Conservation (phyloP, 2,329 filamentous ascomycete genomes). For the Emydomyces testavorans region DNA sequence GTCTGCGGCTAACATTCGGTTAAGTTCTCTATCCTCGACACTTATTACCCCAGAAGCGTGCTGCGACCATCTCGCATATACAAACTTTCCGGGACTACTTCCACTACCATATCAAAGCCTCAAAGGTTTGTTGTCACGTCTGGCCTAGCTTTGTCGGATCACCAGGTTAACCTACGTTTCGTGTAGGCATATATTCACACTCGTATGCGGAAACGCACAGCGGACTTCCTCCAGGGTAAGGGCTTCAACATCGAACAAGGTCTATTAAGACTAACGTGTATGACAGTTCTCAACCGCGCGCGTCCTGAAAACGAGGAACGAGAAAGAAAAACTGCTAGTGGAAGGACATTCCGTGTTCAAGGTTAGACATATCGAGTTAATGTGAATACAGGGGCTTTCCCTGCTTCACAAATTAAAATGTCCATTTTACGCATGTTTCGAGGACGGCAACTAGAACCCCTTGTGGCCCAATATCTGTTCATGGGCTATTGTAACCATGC, state of each 20-base stretch:
- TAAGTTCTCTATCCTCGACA: constrained; percentile 86
- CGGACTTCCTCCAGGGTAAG: constrained; percentile 92
- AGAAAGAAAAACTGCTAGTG: constrained; percentile 95
- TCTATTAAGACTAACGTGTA: constrained; percentile 26
- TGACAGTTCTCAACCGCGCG: constrained; percentile 79
- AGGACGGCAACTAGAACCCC: background rate
- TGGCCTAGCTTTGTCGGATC: background rate
- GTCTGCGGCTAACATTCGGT: constrained; percentile 11
- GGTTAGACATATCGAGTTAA: constrained; percentile 22
- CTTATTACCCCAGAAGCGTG: constrained; percentile 76
- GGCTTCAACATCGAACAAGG: background rate
- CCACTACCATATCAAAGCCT: constrained; percentile 99
- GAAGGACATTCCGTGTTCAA: constrained; percentile 71
- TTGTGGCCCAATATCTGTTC: background rate
- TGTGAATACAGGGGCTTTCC: background rate
- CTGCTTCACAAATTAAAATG: background rate
- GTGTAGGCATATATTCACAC: constrained; percentile 86
- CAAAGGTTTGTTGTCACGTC: constrained; percentile 50
- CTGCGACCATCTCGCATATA: constrained; percentile 95
- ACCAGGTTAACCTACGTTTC: background rate
- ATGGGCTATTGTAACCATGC: background rate
- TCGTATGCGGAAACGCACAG: constrained; percentile 91
- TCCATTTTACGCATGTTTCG: background rate
- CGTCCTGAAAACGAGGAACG: constrained; percentile 93
- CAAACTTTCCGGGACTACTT: constrained; percentile 99